Evolutionary conservation across 2,329 filamentous ascomycete species (phyloP).

Genomic region (Herpotrichia juniperi): DNA sequence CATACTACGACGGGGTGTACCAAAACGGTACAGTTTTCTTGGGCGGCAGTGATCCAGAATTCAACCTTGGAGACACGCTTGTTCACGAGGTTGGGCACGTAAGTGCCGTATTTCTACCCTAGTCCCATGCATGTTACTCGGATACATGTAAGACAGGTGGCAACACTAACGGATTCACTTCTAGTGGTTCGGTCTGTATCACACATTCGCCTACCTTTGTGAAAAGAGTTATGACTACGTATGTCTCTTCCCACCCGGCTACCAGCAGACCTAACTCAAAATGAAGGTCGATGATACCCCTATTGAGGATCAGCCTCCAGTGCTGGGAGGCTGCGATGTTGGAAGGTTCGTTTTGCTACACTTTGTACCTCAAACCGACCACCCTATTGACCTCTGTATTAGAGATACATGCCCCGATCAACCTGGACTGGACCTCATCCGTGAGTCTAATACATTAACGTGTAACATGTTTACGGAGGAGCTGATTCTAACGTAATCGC

Average conservation of each 20-base stretch:
- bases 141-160: too few species aligned
- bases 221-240: conserved; percentile 1
- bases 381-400: neutral
- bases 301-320: neutral
- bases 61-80: neutral
- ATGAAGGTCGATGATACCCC: neutral
- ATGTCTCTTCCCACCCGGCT: neutral
- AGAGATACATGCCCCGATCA: neutral
- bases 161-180: neutral
- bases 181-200: neutral
- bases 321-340: neutral
- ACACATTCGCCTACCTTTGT: neutral
- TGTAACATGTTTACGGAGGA: neutral
- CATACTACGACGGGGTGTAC: neutral
- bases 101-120: neutral
- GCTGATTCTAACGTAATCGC: neutral
- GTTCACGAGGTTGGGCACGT: conserved; percentile 1
- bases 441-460: neutral
- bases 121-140: too few species aligned
- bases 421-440: neutral
- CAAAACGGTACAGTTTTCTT: neutral
- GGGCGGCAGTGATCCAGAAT: neutral
- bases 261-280: neutral
- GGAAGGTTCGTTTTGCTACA: neutral
- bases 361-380: neutral